Base-by-base conservation (phyloP, 169 alveolate genomes). In the Plasmodium ovale region DNA sequence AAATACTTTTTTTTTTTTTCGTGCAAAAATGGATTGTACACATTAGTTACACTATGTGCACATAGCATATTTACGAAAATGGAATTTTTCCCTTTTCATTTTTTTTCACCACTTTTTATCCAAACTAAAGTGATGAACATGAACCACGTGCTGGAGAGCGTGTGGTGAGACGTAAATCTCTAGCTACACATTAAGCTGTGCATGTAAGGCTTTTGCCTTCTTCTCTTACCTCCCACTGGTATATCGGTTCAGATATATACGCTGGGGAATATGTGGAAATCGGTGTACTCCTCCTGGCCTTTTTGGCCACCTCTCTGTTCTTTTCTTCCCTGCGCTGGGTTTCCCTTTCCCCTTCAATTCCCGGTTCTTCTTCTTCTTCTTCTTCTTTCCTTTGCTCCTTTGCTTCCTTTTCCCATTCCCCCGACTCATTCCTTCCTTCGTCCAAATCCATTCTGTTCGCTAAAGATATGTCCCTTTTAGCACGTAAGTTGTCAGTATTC, bases 211-310 rank as follows among this genome's bases (percentile, higher is more conserved):
- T 53, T 27, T 29, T 27, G 7, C 51, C 2, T 49, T 70, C 14
- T 51, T 33, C 19, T 39, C 54, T 60, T 77, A 79, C 89, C 89
- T 58, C 89, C 89, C 89, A 79, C 16, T 79, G 89, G 39, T 79
- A 79, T 58, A 79, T 23, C 1, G 89, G 89, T 10, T 79, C 89
- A n/a, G 89, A 79, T 31, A 79, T 79, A 27, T 79, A 68, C 12
- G 89, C 89, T 25, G 89, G 89, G 0, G 89, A 79, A 54, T 64
- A 79, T 23, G 89, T 56, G 21, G 89, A 79, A 79, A 79, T 65
- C 29, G 89, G 25, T 51, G 33, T 56, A 25, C 9, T 39, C 27
- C 35, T 65, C 23, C 37, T 64, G 19, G 29, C 19, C 44, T 65
- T 67, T 35, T 37, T 79, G 6, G n/a, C 2, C 3, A 21, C 23